Base-by-base conservation (phyloP, 306 rosid genomes). In the Ammopiptanthus mongolicus region DNA sequence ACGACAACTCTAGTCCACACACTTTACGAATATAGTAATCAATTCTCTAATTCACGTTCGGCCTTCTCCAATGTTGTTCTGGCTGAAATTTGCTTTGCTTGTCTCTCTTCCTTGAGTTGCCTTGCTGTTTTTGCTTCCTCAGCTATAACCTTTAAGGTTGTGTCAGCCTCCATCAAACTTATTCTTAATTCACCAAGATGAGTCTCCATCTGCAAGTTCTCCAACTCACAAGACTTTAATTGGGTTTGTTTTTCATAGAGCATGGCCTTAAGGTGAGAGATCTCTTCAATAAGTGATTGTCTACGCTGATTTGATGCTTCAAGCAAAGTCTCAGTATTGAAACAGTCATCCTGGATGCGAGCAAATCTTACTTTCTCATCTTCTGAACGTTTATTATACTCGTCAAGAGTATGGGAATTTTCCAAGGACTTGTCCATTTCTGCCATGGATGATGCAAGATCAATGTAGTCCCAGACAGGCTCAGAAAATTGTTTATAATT, bases 391-490 rank as follows among this genome's bases (percentile, higher is more conserved):
- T 65, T 47, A 44, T 2, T 21, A 21, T 28, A 44, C 11, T 64
- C 74, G 9, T 72, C 74, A 8, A 23, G 50, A 29, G 73, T 22
- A 4, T 31, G 53, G 55, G 8, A 48, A 8, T 53, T 31, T 79
- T 65, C 46, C 2, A 23, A 8, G 5, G 79, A 53, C 14, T 22
- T 56, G 5, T 22, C 8, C 3, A 65, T 50, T 7, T 44, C 57
- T 22, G 29, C 70, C 1, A 36, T 6, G 0, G 71, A 36, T 11
- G 75, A 22, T n/a, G 48, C 11, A 18, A 8, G 17, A 23, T 22
- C 36, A 15, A 80, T 66, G 48, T 65, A 80, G 5, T 73, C 79
- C 79, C 17, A 57, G 33, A 80, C 59, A 47, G 46, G 65, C 6
- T 57, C 79, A 23, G 65, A 47, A 3, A 73, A 80, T 8, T n/a